Evolutionary conservation across 2,329 filamentous ascomycete genomes (phyloP).

Genomic region (Colletotrichum lupini): DNA sequence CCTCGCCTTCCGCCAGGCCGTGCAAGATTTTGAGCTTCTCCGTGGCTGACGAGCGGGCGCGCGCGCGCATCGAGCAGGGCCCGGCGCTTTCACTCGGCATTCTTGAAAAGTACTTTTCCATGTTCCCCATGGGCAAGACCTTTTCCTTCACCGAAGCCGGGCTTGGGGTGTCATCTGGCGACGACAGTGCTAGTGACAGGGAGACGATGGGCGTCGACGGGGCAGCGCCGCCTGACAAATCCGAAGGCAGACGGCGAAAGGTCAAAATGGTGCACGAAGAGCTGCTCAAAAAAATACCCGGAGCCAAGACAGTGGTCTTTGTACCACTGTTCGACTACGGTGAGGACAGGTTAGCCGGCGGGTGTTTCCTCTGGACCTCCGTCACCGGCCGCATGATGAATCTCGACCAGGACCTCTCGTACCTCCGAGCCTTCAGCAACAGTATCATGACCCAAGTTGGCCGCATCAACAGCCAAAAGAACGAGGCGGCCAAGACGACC

Average conservation of each 20-base stretch:
- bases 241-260: slow-evolving; percentile 31
- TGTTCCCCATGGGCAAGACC: slow-evolving; percentile 44
- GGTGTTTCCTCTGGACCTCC: slow-evolving; percentile 50
- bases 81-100: slow-evolving; percentile 42
- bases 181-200: slow-evolving; percentile 44
- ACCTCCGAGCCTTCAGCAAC: slow-evolving; percentile 51
- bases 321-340: slow-evolving; percentile 49
- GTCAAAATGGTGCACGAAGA: slow-evolving; percentile 45
- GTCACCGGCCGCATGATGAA: slow-evolving; percentile 48
- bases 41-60: slow-evolving; percentile 40
- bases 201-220: slow-evolving; percentile 31
- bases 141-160: slow-evolving; percentile 46
- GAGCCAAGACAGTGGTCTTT: slow-evolving; percentile 48
- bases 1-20: slow-evolving; percentile 40
- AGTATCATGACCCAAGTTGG: slow-evolving; percentile 65
- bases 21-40: slow-evolving; percentile 45
- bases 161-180: slow-evolving; percentile 42
- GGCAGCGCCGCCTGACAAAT: neutral
- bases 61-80: slow-evolving; percentile 41
- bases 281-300: slow-evolving; percentile 46
- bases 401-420: slow-evolving; percentile 47
- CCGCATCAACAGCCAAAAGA: slow-evolving; percentile 62
- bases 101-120: slow-evolving; percentile 44
- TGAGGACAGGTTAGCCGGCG: slow-evolving; percentile 47
- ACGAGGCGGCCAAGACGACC: slow-evolving; percentile 64